Base-by-base conservation (phyloP, 2,329 filamentous ascomycete genomes). In the Xylaria sp. region DNA sequence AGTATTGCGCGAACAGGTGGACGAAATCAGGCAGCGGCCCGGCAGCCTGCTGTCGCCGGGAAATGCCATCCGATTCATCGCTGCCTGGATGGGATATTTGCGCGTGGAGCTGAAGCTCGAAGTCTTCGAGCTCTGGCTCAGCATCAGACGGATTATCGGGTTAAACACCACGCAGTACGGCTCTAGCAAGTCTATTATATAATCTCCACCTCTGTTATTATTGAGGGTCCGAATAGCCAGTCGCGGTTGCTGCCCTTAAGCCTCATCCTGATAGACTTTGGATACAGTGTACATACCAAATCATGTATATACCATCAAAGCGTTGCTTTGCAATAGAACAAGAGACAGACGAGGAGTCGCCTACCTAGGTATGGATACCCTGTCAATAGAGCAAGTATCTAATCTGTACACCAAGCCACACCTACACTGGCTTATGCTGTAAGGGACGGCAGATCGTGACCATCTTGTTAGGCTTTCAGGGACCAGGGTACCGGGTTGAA, bases 1-100 rank as follows among this genome's bases (percentile, higher is more conserved):
- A 1, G 89, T 92, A 0, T 88, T 89, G 71, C 80, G 88, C 71
- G 90, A 92, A 78, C 85, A 88, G 74, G 79, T 90, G 14, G 89
- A 91, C 65, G 80, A 85, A 64, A 85, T 91, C 61, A 79, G 81
- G 60, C 75, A 76, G 53, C 78, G 77, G 0, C 64, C 75, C 11
- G 88, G 88, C 1, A 88, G 88, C 48, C 75, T 89, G n/a, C 75
- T 88, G 36, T 87, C 86, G 83, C 89, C 88, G 8, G 76, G 80
- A 5, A 91, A 90, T 69, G 80, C 87, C 1, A 51, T 88, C 19
- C 79, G 85, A 3, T 78, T 89, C 55, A 69, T 90, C 7, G 80
- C 81, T 0, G 89, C 89, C 0, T 90, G 87, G 83, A 67, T 87
- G 65, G 84, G 85, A 1, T 89, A 85, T 72, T 76, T 89, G 54